Evolutionary conservation across 2,329 filamentous ascomycete species (phyloP).

Genomic region (Davidsoniella eucalypti): DNA sequence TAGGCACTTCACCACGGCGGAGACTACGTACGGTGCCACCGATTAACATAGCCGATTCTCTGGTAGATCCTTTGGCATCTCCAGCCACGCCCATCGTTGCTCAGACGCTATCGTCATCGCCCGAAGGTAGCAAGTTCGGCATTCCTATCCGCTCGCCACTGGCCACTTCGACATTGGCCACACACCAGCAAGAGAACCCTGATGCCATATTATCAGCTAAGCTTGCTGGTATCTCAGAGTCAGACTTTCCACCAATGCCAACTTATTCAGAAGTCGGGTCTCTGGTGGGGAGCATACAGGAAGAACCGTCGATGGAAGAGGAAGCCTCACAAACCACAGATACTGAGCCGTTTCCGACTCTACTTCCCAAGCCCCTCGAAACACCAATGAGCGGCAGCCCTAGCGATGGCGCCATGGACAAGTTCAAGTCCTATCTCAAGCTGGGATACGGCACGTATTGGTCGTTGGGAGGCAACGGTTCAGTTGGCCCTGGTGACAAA

Average conservation of each 20-base stretch:
- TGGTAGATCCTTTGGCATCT: constrained; percentile 11
- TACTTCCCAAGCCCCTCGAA: neutral
- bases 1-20: constrained; percentile 3
- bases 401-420: constrained; percentile 31
- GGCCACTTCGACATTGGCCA: too few species aligned
- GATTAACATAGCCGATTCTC: constrained; percentile 4
- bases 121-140: too few species aligned
- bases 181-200: too few species aligned
- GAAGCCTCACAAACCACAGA: neutral
- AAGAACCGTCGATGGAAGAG: too few species aligned
- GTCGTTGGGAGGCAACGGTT: constrained; percentile 18
- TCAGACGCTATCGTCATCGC: too few species aligned
- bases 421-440: constrained; percentile 47
- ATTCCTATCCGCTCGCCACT: too few species aligned
- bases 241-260: too few species aligned
- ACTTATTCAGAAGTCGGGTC: too few species aligned
- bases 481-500: constrained; percentile 3
- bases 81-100: neutral
- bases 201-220: too few species aligned
- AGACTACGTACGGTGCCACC: constrained; percentile 9
- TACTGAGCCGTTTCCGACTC: constrained; percentile 1
- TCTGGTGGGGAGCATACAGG: too few species aligned
- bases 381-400: neutral
- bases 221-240: too few species aligned
- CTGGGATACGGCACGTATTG: constrained; percentile 53